phyloP scores from a whole-genome alignment of 345 rosid species.

The Cardamine occulta region DNA sequence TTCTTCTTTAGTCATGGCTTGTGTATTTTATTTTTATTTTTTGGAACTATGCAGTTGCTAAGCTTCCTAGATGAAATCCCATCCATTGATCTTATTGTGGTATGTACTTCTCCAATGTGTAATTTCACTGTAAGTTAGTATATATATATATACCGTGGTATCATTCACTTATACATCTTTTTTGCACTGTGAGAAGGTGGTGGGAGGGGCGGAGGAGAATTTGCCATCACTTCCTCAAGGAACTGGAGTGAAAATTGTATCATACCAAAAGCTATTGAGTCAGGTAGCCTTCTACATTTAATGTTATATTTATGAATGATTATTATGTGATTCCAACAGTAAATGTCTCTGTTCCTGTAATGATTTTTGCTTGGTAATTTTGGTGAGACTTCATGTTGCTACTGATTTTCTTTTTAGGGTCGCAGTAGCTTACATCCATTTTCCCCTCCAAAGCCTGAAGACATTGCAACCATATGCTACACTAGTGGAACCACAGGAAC shows the following conservation, averaged over 20 bases:
- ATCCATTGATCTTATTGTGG: conserved; percentile 75
- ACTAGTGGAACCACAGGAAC: conserved; percentile 98
- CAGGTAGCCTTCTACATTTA: conserved; percentile 49
- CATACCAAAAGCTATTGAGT: conserved; percentile 62
- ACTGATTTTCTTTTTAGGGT: conserved; percentile 63
- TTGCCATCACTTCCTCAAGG: conserved; percentile 70
- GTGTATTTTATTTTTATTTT: neutral
- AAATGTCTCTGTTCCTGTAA: conserved; percentile 8
- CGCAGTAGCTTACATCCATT: conserved; percentile 67
- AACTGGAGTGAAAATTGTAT: conserved; percentile 59
- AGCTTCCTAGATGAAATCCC: conserved; percentile 80
- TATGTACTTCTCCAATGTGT: conserved; percentile 42
- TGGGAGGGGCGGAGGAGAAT: conserved; percentile 74
- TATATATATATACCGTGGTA: no score
- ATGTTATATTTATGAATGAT: neutral
- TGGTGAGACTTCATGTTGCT: conserved; percentile 30
- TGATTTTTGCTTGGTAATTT: neutral
- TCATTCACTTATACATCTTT: neutral
- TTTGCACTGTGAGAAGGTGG: conserved; percentile 56
- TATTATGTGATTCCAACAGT: neutral
- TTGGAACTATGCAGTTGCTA: conserved; percentile 58
- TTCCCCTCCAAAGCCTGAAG: conserved; percentile 76
- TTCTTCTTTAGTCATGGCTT: no score
- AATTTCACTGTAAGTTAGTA: neutral
- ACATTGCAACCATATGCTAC: conserved; percentile 92